Percentiles rank a stretch among this genome's conserved stretches.
Conservation (phyloP, 164 flowering plant genomes). For the Annona squamosa region DNA sequence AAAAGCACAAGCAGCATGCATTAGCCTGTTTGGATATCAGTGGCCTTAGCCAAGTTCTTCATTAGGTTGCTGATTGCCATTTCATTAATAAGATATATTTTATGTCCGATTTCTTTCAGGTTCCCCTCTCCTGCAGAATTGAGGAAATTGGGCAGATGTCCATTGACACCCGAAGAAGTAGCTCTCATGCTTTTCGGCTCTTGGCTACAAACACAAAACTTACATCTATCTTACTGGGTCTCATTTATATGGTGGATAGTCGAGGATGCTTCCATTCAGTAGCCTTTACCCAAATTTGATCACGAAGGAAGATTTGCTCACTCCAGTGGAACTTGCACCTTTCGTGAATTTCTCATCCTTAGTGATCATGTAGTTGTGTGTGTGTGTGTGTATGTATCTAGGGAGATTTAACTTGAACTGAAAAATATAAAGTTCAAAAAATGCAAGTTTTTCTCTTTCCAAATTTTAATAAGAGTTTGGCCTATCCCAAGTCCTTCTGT, state of each 20-base stretch:
- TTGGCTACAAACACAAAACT: slow-evolving; percentile 57
- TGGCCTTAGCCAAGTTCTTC: background rate
- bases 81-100: too few species aligned
- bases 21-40: too few species aligned
- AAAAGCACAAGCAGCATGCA: too few species aligned
- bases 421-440: too few species aligned
- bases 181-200: slow-evolving; percentile 83
- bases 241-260: slow-evolving; percentile 67
- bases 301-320: slow-evolving; percentile 79
- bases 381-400: too few species aligned
- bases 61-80: background rate
- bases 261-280: slow-evolving; percentile 62
- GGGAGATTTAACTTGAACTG: too few species aligned
- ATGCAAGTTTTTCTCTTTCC: too few species aligned
- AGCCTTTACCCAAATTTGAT: slow-evolving; percentile 77
- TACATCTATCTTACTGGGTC: slow-evolving; percentile 87
- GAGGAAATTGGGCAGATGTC: slow-evolving; percentile 77
- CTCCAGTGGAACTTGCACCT: slow-evolving; percentile 75
- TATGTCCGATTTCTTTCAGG: slow-evolving; percentile 38
- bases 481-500: too few species aligned
- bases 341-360: slow-evolving; percentile 86
- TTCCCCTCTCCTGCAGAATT: slow-evolving; percentile 47
- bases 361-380: too few species aligned
- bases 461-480: too few species aligned
- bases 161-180: slow-evolving; percentile 96